Percentiles rank a stretch among this genome's conserved stretches.
Conservation (phyloP, 1,139 yeast genomes). For the Lipomyces yarrowii region DNA sequence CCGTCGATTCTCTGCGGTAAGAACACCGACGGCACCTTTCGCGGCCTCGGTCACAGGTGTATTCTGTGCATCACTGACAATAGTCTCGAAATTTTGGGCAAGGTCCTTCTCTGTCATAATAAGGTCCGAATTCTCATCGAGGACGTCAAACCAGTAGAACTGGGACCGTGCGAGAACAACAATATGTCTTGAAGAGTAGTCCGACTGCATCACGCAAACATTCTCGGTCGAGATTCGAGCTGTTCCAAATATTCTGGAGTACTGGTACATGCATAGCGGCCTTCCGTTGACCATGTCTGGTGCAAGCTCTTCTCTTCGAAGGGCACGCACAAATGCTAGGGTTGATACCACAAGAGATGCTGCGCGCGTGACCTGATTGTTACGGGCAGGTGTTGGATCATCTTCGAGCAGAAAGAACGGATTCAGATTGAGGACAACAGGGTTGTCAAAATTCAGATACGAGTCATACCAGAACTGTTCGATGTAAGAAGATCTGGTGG, state of each 20-base stretch:
- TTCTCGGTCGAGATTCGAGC: conserved; percentile 78
- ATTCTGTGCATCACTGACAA: conserved; percentile 67
- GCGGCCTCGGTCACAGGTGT: conserved; percentile 70
- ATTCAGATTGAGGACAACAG: conserved; percentile 79
- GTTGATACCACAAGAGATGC: conserved; percentile 79
- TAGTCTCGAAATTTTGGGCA: conserved; percentile 71
- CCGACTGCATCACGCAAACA: conserved; percentile 87
- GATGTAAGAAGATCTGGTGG: conserved; percentile 71
- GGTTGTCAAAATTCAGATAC: conserved; percentile 81
- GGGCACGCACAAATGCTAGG: conserved; percentile 74
- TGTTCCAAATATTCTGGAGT: conserved; percentile 80
- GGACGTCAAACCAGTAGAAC: conserved; percentile 91
- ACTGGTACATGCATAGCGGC: conserved; percentile 89
- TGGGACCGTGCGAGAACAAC: conserved; percentile 86
- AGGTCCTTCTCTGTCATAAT: conserved; percentile 74
- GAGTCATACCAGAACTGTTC: conserved; percentile 95
- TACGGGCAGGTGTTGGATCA: conserved; percentile 80
- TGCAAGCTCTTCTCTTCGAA: conserved; percentile 73
- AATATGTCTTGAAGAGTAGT: conserved; percentile 71
- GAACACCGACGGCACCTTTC: conserved; percentile 81
- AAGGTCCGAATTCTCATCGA: conserved; percentile 70
- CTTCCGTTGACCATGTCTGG: conserved; percentile 68
- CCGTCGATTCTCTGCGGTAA: conserved; percentile 85
- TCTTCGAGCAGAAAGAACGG: conserved; percentile 88
- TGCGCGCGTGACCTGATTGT: conserved; percentile 76